Conservation (phyloP, 106 monocot genomes). For the Agapanthus africanus region DNA sequence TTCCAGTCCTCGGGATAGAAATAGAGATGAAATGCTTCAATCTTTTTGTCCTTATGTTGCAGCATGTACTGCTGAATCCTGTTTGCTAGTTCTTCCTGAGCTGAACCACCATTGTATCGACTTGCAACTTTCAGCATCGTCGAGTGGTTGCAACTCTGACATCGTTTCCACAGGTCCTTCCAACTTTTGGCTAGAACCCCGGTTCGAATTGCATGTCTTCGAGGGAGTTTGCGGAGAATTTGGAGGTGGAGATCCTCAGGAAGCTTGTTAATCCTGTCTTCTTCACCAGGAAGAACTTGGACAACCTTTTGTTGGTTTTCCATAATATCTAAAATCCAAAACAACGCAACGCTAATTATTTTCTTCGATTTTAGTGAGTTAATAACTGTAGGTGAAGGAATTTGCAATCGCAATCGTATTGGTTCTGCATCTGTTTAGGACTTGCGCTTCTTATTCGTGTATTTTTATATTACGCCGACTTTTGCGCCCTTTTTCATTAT, state of each 20-base stretch:
- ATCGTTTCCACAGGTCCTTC: background rate
- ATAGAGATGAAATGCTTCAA: background rate
- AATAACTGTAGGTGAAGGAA: no score
- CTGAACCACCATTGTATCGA: background rate
- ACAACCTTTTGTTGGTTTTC: background rate
- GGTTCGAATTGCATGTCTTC: background rate
- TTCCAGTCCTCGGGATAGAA: background rate
- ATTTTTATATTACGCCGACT: no score
- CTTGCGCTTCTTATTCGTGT: no score
- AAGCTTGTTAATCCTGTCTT: background rate
- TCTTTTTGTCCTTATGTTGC: background rate
- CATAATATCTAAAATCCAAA: background rate
- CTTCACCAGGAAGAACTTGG: background rate
- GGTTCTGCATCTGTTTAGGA: no score
- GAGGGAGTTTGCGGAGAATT: background rate
- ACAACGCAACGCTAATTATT: no score
- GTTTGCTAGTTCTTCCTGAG: background rate
- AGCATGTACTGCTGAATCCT: background rate
- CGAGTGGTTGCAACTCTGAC: background rate
- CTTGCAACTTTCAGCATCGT: background rate
- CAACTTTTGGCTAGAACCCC: background rate
- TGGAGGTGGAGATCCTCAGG: background rate
- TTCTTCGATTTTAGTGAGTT: no score
- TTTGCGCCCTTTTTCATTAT: no score
- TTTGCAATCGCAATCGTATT: no score